phyloP scores from a whole-genome alignment of 495 filamentous ascomycete genomes.

The Lepraria neglecta region DNA sequence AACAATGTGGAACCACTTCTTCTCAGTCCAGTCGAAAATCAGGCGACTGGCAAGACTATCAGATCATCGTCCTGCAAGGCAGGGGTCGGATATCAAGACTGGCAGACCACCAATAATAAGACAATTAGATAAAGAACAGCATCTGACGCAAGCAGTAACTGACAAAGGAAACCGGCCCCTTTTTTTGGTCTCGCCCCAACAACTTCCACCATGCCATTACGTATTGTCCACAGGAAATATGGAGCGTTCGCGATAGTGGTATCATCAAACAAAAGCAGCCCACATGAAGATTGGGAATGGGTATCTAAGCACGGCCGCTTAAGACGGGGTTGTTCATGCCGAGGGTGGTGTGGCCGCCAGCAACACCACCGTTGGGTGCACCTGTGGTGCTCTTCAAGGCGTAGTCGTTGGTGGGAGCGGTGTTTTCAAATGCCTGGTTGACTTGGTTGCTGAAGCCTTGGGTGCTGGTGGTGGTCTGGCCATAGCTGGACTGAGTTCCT shows the following conservation, averaged over 20 bases:
- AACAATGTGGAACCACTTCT: constrained; percentile 9
- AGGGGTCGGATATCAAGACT: constrained; percentile 14
- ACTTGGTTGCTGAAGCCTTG: constrained; percentile 50
- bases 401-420: constrained; percentile 23
- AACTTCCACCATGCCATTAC: constrained; percentile 28
- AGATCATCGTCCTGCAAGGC: constrained; percentile 15
- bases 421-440: constrained; percentile 45
- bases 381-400: constrained; percentile 25
- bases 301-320: constrained; percentile 36
- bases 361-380: constrained; percentile 25
- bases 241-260: constrained; percentile 35
- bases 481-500: constrained; percentile 19
- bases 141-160: background rate
- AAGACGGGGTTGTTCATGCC: constrained; percentile 45
- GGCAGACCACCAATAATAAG: constrained; percentile 5
- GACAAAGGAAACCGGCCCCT: constrained; percentile 16
- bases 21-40: constrained; percentile 3
- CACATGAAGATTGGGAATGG: constrained; percentile 16
- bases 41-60: background rate
- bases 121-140: constrained; percentile 9
- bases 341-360: constrained; percentile 35
- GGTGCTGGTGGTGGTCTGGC: constrained; percentile 25
- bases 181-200: constrained; percentile 11
- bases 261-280: constrained; percentile 35
- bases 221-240: constrained; percentile 19